Conservation (phyloP, 2,329 filamentous ascomycete genomes). For the Trichoderma atrobrunneum region DNA sequence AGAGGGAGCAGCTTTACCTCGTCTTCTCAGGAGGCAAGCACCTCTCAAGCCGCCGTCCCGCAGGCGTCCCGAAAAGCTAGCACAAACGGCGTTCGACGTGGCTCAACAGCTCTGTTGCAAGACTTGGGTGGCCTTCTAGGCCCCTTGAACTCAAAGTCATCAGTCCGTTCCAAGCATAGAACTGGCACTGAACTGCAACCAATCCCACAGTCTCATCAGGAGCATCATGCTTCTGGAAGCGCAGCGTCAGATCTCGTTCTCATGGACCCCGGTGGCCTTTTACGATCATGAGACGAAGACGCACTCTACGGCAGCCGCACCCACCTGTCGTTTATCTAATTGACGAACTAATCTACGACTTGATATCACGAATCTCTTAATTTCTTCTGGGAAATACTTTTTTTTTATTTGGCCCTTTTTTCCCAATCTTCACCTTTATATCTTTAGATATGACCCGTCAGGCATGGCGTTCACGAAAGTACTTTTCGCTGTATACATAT, state of each 20-base stretch:
- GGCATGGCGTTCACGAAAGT: neutral
- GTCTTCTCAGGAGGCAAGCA: conserved; percentile 38
- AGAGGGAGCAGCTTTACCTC: conserved; percentile 43
- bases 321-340: conserved; percentile 7
- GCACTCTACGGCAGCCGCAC: conserved; percentile 10
- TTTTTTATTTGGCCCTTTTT: neutral
- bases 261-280: conserved; percentile 41
- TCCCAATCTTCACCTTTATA: neutral
- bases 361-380: conserved; percentile 2
- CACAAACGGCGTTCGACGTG: conserved; percentile 46
- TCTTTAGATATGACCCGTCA: conserved; percentile 1
- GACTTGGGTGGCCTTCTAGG: conserved; percentile 57
- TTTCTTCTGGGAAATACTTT: neutral
- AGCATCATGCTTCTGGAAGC: conserved; percentile 32
- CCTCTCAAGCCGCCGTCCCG: conserved; percentile 35
- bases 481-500: neutral
- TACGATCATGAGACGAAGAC: conserved; percentile 29
- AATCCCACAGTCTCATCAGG: conserved; percentile 42
- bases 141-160: conserved; percentile 42
- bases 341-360: conserved; percentile 3
- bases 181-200: conserved; percentile 45
- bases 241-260: conserved; percentile 35
- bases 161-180: conserved; percentile 30
- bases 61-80: conserved; percentile 46
- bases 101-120: conserved; percentile 57